These are phyloP conservation scores for Hirschioporus abietinus DNA, from an alignment of 768 basidiomycete species.

Conservation along the genomic window DNA sequence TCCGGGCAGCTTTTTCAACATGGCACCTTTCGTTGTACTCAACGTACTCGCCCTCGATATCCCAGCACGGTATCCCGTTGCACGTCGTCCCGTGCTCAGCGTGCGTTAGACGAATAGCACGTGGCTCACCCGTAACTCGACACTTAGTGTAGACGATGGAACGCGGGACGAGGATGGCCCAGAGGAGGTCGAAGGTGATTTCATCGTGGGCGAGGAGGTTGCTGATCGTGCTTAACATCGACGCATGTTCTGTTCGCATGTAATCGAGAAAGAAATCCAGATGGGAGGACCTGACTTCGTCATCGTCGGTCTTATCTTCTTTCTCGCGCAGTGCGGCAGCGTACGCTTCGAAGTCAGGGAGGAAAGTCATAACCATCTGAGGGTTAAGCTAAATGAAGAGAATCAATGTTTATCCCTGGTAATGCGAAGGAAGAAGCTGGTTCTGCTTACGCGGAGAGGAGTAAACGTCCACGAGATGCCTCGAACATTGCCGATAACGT, in stretches of 20 bases:
- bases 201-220: slow-evolving; percentile 48
- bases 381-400: slow-evolving; percentile 41
- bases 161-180: slow-evolving; percentile 52
- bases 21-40: not conserved
- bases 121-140: slow-evolving; percentile 47
- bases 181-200: slow-evolving; percentile 52
- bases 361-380: slow-evolving; percentile 50
- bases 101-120: slow-evolving; percentile 22
- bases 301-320: slow-evolving; percentile 30
- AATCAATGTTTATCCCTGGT: not conserved
- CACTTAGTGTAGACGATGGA: slow-evolving; percentile 47
- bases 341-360: slow-evolving; percentile 40
- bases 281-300: slow-evolving; percentile 37
- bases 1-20: not conserved
- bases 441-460: slow-evolving; percentile 42
- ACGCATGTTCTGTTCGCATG: slow-evolving; percentile 43
- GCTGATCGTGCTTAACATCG: slow-evolving; percentile 40
- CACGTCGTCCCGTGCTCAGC: not conserved
- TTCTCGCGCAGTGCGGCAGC: slow-evolving; percentile 32
- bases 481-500: slow-evolving; percentile 52
- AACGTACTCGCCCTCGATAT: not conserved
- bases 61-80: slow-evolving; percentile 15
- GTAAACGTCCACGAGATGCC: slow-evolving; percentile 59
- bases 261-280: slow-evolving; percentile 46
- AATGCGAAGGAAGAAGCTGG: not conserved